Evolutionary conservation across 129 eudicot species (phyloP).

Genomic region (Saposhnikovia divaricata): DNA sequence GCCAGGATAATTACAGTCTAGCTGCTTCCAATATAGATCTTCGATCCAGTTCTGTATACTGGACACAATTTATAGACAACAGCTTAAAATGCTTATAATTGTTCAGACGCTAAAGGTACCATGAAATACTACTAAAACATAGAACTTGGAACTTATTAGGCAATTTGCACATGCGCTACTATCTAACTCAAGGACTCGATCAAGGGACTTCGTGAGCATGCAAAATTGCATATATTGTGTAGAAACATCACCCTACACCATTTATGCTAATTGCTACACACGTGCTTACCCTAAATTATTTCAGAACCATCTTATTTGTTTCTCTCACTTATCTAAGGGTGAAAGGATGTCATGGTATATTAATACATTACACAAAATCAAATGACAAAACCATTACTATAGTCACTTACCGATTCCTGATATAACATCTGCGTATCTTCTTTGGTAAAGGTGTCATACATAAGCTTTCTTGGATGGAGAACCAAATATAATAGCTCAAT

Average conservation of each 20-base stretch:
- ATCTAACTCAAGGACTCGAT: background rate
- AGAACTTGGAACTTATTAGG: background rate
- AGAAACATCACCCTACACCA: background rate
- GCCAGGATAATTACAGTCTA: slow-evolving; percentile 79
- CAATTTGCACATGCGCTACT: background rate
- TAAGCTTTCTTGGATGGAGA: background rate
- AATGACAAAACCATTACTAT: background rate
- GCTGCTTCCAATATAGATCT: slow-evolving; percentile 95
- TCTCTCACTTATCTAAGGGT: background rate
- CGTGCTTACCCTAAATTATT: background rate
- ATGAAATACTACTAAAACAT: background rate
- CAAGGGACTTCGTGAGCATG: background rate
- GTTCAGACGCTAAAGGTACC: background rate
- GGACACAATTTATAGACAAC: slow-evolving; percentile 9
- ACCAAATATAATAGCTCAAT: background rate
- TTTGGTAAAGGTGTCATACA: background rate
- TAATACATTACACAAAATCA: background rate
- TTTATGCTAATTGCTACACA: background rate
- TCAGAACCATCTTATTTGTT: background rate
- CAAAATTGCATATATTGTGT: background rate
- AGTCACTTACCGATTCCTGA: background rate
- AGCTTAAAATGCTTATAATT: background rate
- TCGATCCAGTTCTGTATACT: slow-evolving; percentile 91
- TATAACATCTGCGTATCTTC: background rate
- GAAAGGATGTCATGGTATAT: background rate